phyloP scores from a whole-genome alignment of 73 alveolate species.

The Effrenium voratum region DNA sequence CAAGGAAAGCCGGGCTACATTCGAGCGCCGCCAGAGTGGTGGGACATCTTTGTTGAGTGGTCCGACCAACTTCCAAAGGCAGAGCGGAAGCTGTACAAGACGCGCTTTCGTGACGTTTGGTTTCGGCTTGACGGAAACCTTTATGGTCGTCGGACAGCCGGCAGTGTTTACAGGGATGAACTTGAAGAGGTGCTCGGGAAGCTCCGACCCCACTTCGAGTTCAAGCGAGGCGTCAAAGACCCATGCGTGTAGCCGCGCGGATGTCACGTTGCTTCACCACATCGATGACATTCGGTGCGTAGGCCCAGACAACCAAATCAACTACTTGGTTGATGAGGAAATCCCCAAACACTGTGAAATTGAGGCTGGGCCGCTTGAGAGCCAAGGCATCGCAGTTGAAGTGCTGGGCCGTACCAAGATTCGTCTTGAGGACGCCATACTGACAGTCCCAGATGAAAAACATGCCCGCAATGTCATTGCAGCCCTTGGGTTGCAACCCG shows the following conservation, averaged over 20 bases:
- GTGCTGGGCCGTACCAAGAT: background rate
- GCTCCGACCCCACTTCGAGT: background rate
- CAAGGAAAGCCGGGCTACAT: background rate
- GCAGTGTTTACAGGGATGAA: background rate
- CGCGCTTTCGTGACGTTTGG: background rate
- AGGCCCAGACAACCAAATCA: background rate
- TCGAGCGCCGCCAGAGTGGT: constrained; percentile 8
- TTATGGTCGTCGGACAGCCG: background rate
- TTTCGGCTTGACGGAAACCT: constrained; percentile 22
- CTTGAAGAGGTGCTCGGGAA: background rate
- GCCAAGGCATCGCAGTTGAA: constrained; percentile 4
- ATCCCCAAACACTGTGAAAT: constrained; percentile 18
- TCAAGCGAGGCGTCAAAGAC: background rate
- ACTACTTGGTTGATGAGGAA: background rate
- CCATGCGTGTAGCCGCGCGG: constrained; percentile 4
- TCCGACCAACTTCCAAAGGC: background rate
- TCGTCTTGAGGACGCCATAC: background rate
- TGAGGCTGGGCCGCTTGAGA: constrained; percentile 3
- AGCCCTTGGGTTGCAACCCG: background rate
- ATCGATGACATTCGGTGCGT: background rate
- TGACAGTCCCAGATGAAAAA: constrained; percentile 9
- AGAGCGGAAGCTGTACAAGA: background rate
- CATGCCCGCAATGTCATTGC: background rate
- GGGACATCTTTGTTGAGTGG: background rate
- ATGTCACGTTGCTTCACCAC: background rate